Percentiles rank a stretch among this genome's conserved stretches.
phyloP scores from a whole-genome alignment of 306 rosid genomes.

The Urtica urens region DNA sequence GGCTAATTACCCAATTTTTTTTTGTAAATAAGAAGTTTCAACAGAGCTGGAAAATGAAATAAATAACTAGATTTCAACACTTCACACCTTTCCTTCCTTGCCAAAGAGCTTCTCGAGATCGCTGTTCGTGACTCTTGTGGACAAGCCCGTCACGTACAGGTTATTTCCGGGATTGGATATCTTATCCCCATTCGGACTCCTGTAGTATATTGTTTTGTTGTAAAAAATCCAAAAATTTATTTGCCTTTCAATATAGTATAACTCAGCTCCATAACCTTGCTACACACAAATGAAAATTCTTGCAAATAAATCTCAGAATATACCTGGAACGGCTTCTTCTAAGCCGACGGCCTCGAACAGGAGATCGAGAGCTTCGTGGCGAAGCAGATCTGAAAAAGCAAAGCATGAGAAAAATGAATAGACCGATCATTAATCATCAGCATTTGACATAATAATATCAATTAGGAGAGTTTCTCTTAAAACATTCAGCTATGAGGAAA shows the following conservation, averaged over 20 bases:
- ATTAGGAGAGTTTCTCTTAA: no score
- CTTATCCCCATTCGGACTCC: slow-evolving; percentile 23
- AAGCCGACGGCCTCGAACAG: slow-evolving; percentile 21
- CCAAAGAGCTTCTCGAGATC: slow-evolving; percentile 32
- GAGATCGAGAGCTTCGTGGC: slow-evolving; percentile 22
- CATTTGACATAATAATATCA: neutral
- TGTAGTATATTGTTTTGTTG: no score
- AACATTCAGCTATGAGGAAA: neutral
- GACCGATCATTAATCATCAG: neutral
- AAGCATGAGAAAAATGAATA: slow-evolving; percentile 1
- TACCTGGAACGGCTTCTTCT: slow-evolving; percentile 42
- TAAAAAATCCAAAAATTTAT: slow-evolving; percentile 6
- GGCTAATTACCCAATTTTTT: no score
- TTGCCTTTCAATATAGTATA: neutral
- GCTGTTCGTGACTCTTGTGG: slow-evolving; percentile 28
- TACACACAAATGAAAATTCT: neutral
- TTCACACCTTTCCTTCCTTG: slow-evolving; percentile 36
- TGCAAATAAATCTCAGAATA: neutral
- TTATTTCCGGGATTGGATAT: slow-evolving; percentile 40
- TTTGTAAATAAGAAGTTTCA: no score
- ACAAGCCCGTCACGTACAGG: slow-evolving; percentile 36
- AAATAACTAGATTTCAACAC: no score
- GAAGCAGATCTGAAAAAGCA: slow-evolving; percentile 22
- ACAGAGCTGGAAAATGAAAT: no score
- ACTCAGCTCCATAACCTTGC: neutral